Conservation (phyloP, 2,329 filamentous ascomycete species). For the Myriangium duriaei region DNA sequence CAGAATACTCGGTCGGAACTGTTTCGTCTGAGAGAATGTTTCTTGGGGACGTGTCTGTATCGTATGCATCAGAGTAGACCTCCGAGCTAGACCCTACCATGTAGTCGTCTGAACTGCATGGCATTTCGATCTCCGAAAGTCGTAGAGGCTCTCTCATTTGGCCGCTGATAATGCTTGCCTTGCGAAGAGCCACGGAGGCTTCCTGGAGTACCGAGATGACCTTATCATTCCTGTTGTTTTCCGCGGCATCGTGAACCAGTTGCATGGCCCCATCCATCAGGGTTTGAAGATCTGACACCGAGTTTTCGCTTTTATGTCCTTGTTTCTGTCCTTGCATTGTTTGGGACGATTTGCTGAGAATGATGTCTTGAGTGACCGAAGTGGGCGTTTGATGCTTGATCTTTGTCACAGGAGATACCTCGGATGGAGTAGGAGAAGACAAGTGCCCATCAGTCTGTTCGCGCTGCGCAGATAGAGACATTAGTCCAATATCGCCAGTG, state of each 20-base stretch:
- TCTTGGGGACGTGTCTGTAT: neutral
- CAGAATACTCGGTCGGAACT: conserved; percentile 9
- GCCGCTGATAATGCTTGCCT: conserved; percentile 16
- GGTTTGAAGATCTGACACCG: conserved; percentile 29
- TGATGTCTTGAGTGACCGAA: no score
- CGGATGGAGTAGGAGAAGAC: no score
- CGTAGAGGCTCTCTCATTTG: conserved; percentile 11
- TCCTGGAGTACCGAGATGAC: conserved; percentile 29
- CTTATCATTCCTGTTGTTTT: conserved; percentile 24
- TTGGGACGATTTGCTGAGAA: no score
- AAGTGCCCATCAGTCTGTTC: no score
- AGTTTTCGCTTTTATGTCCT: no score
- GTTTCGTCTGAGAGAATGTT: conserved; percentile 7
- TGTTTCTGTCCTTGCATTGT: no score
- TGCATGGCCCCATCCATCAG: conserved; percentile 30
- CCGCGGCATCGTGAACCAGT: conserved; percentile 23
- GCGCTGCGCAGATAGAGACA: no score
- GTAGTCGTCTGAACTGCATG: conserved; percentile 9
- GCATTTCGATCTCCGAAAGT: conserved; percentile 10
- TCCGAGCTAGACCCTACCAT: conserved; percentile 11
- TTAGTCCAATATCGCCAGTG: no score
- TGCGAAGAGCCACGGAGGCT: conserved; percentile 25
- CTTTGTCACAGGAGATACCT: no score
- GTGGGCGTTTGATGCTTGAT: no score
- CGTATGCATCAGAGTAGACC: conserved; percentile 8